Percentiles rank a stretch among this genome's conserved stretches.
phyloP scores from a whole-genome alignment of 345 rosid genomes.

The Aethionema arabicum region DNA sequence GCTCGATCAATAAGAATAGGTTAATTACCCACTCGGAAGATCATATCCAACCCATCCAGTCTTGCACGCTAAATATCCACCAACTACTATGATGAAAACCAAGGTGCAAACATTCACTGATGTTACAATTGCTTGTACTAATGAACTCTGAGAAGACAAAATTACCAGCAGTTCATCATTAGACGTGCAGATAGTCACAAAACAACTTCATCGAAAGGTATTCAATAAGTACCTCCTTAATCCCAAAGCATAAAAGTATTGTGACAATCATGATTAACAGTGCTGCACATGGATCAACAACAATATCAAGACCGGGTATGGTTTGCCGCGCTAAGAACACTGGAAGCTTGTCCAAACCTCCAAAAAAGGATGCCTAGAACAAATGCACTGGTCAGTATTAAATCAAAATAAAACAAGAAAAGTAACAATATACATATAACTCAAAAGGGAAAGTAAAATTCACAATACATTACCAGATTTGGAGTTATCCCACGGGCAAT shows the following conservation, averaged over 20 bases:
- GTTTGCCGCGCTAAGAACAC: constrained; percentile 62
- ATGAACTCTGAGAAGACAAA: constrained; percentile 46
- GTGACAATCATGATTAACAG: constrained; percentile 65
- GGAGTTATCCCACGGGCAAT: constrained; percentile 93
- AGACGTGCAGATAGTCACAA: constrained; percentile 12
- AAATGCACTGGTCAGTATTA: constrained; percentile 7
- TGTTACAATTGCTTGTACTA: constrained; percentile 63
- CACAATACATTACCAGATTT: constrained; percentile 49
- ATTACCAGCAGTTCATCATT: not conserved
- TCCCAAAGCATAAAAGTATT: constrained; percentile 74
- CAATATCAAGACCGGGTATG: constrained; percentile 72
- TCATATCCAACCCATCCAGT: constrained; percentile 70
- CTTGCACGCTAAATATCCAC: constrained; percentile 53
- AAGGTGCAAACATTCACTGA: constrained; percentile 56
- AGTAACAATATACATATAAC: not conserved
- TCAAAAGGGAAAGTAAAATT: not conserved
- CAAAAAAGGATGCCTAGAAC: constrained; percentile 69
- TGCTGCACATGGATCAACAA: constrained; percentile 89
- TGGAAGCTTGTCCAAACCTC: constrained; percentile 76
- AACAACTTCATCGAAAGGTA: not conserved
- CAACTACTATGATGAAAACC: constrained; percentile 54
- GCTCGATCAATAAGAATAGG: constrained; percentile 16
- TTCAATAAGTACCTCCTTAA: constrained; percentile 66
- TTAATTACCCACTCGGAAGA: constrained; percentile 49
- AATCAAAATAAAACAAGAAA: not conserved